Evolutionary conservation across 169 alveolate genomes (phyloP).

Genomic region (Plasmodium knowlesi): DNA sequence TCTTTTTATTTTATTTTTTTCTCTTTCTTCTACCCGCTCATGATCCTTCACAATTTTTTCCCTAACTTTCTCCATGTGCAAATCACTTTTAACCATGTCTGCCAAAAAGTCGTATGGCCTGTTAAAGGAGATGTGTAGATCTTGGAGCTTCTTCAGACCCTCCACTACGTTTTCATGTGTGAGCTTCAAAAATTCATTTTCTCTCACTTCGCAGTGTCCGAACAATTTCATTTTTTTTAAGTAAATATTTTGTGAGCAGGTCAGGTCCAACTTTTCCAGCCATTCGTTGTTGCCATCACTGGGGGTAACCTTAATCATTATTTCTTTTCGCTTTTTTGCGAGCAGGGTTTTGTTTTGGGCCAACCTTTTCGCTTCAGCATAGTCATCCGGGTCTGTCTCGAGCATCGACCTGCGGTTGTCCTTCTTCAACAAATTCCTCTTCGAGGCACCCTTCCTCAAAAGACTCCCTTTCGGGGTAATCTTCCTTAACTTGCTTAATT

Average conservation of each 20-base stretch:
- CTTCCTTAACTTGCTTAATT: background rate
- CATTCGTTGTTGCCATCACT: conserved; percentile 6
- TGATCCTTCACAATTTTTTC: conserved; percentile 24
- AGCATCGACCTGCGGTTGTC: background rate
- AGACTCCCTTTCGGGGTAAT: background rate
- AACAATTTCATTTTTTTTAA: conserved; percentile 17
- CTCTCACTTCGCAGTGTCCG: conserved; percentile 39
- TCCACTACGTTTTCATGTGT: conserved; percentile 35
- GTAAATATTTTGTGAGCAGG: conserved; percentile 34
- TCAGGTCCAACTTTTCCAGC: conserved; percentile 56
- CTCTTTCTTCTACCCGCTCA: conserved; percentile 21
- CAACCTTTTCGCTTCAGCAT: background rate
- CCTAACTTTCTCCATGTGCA: conserved; percentile 58
- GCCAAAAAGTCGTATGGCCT: conserved; percentile 69
- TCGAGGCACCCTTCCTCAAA: background rate
- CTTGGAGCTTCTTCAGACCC: conserved; percentile 34
- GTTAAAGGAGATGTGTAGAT: conserved; percentile 21
- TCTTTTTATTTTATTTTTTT: conserved; percentile 58
- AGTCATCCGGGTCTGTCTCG: background rate
- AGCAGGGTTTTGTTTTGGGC: conserved; percentile 26
- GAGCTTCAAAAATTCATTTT: background rate
- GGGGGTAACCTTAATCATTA: conserved; percentile 2
- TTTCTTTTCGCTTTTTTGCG: conserved; percentile 15
- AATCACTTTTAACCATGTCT: conserved; percentile 40
- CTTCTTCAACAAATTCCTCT: background rate